Evolutionary conservation across 805 yeast genomes (phyloP).

Genomic region (Saccharomycopsis sp.): DNA sequence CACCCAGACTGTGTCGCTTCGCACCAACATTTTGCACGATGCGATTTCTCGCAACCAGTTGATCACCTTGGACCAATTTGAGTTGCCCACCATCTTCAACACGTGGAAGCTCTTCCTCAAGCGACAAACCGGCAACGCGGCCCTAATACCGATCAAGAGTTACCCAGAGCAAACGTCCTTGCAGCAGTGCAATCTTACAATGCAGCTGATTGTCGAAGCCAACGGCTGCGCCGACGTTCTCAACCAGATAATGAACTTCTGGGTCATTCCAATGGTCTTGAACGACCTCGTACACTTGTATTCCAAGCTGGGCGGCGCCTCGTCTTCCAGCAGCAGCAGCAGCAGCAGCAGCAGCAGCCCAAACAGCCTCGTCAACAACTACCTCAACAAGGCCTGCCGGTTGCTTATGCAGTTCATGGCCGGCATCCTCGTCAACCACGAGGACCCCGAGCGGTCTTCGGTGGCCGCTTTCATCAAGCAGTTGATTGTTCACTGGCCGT

Average conservation of each 20-base stretch:
- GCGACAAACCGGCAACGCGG: conserved; percentile 24
- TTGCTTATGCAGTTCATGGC: conserved; percentile 47
- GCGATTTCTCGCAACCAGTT: conserved; percentile 40
- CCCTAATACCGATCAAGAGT: conserved; percentile 16
- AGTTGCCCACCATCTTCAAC: conserved; percentile 42
- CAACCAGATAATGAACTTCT: conserved; percentile 19
- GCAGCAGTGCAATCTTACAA: too few relatives aligned
- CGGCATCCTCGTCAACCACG: conserved; percentile 37
- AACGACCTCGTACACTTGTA: conserved; percentile 35
- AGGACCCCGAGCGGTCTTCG: conserved; percentile 38
- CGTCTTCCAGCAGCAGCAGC: conserved; percentile 29
- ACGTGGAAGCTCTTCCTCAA: conserved; percentile 36
- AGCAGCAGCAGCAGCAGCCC: too few relatives aligned
- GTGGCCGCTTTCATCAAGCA: conserved; percentile 47
- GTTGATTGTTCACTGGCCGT: conserved; percentile 42
- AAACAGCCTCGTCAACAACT: too few relatives aligned
- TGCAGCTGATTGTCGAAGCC: conserved; percentile 28
- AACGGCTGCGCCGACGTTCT: conserved; percentile 28
- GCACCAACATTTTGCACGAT: conserved; percentile 25
- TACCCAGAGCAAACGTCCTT: too few relatives aligned
- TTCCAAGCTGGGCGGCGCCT: too few relatives aligned
- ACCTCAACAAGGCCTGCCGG: conserved; percentile 30
- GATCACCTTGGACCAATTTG: conserved; percentile 48
- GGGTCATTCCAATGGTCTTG: conserved; percentile 33
- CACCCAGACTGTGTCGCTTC: conserved; percentile 5